phyloP scores from a whole-genome alignment of 208 protist genomes.

The Leptomonas seymouri region DNA sequence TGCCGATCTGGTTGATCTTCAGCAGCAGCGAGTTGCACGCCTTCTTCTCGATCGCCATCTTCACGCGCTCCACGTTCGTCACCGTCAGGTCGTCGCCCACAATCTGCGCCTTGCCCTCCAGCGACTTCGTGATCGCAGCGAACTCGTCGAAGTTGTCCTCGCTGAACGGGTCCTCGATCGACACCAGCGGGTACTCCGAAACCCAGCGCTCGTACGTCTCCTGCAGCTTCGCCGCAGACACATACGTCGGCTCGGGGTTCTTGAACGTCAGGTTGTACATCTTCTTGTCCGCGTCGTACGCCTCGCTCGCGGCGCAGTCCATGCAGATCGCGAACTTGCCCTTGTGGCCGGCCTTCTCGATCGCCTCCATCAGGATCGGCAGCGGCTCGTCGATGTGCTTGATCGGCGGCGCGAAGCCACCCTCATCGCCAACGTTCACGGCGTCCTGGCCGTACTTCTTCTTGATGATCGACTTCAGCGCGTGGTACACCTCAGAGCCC shows the following conservation, averaged over 20 bases:
- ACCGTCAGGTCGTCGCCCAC: slow-evolving; percentile 99
- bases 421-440: slow-evolving; percentile 98
- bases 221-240: slow-evolving; percentile 81
- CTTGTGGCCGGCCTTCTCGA: slow-evolving; percentile 95
- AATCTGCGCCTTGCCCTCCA: slow-evolving; percentile 91
- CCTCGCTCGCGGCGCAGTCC: slow-evolving; percentile 99
- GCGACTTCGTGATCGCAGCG: slow-evolving; percentile 70
- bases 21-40: slow-evolving; percentile 98
- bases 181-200: slow-evolving; percentile 96
- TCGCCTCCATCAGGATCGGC: slow-evolving; percentile 96
- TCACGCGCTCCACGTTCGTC: slow-evolving; percentile 97
- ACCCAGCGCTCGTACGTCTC: slow-evolving; percentile 94
- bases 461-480: slow-evolving; percentile 97
- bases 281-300: slow-evolving; percentile 93
- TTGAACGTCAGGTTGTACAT: slow-evolving; percentile 99
- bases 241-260: slow-evolving; percentile 72
- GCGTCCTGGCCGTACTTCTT: slow-evolving; percentile 96
- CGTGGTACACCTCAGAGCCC: slow-evolving; percentile 98
- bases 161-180: slow-evolving; percentile 99
- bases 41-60: slow-evolving; percentile 90
- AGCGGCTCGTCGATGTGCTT: slow-evolving; percentile 97
- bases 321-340: slow-evolving; percentile 98
- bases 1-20: slow-evolving; percentile 99
- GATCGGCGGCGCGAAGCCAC: slow-evolving; percentile 98
- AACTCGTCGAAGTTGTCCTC: slow-evolving; percentile 98